Percentiles rank a stretch among this genome's conserved stretches.
These are phyloP conservation scores for Phaeosphaeria sp. DNA, from an alignment of 2,329 filamentous ascomycete genomes.

Conservation along the genomic window DNA sequence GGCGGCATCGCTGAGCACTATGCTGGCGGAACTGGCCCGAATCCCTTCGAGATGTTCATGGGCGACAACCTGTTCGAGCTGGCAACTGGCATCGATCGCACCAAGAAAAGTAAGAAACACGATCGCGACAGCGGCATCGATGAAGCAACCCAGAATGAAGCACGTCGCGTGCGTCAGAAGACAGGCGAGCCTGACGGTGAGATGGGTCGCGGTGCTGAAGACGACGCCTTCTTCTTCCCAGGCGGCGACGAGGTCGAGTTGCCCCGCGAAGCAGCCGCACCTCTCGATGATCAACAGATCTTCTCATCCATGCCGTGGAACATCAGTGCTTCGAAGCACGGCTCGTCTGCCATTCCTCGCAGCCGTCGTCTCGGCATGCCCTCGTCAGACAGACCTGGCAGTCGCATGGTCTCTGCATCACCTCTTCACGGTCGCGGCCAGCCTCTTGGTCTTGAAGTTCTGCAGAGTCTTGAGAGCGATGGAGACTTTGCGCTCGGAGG, in stretches of 20 bases:
- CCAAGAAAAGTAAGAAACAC: constrained; percentile 37
- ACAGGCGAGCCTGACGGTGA: constrained; percentile 39
- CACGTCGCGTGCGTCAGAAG: constrained; percentile 43
- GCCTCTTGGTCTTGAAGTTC: constrained; percentile 30
- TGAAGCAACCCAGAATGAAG: constrained; percentile 40
- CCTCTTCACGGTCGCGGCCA: constrained; percentile 64
- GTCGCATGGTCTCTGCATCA: constrained; percentile 65
- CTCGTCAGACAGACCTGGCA: constrained; percentile 44
- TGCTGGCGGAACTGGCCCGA: constrained; percentile 42
- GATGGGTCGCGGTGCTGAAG: constrained; percentile 46
- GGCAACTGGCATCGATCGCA: constrained; percentile 51
- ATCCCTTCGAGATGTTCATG: constrained; percentile 65
- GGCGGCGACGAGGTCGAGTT: constrained; percentile 65
- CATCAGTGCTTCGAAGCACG: constrained; percentile 61
- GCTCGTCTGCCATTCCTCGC: constrained; percentile 54
- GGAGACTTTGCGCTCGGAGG: constrained; percentile 31
- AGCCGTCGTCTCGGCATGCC: constrained; percentile 50
- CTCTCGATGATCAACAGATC: constrained; percentile 72
- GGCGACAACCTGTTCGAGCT: constrained; percentile 62
- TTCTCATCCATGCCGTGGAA: constrained; percentile 76
- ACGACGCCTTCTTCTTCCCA: constrained; percentile 37
- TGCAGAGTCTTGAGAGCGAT: constrained; percentile 40
- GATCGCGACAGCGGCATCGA: constrained; percentile 45
- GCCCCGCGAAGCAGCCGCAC: constrained; percentile 70
- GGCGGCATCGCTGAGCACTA: constrained; percentile 54